phyloP scores from a whole-genome alignment of 345 rosid genomes.

The Gossypium raimondii region DNA sequence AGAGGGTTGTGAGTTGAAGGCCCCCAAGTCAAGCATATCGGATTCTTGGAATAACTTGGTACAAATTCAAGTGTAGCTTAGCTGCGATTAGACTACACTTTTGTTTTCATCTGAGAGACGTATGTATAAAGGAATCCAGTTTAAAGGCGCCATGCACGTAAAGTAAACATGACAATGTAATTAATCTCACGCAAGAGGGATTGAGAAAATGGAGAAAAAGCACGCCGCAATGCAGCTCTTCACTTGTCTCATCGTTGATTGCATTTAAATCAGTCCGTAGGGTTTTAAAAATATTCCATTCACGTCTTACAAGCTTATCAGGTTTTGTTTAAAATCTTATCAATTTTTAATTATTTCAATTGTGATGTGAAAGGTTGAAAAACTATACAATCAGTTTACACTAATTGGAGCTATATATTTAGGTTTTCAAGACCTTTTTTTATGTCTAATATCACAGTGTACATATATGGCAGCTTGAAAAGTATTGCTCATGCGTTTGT shows the following conservation, averaged over 20 bases:
- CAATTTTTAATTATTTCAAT: too few species aligned
- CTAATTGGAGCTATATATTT: too few species aligned
- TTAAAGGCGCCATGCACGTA: not conserved
- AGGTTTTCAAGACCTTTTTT: too few species aligned
- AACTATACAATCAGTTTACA: too few species aligned
- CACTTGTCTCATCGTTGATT: too few species aligned
- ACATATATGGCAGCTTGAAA: not conserved
- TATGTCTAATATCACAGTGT: too few species aligned
- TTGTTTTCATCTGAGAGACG: not conserved
- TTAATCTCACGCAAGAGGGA: not conserved
- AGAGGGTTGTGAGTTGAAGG: not conserved
- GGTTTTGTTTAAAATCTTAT: too few species aligned
- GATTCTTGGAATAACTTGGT: not conserved
- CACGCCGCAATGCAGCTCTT: constrained; percentile 11
- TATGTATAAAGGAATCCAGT: not conserved
- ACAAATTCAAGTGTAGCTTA: not conserved
- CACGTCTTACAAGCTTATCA: not conserved
- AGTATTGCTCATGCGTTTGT: not conserved
- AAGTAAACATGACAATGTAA: not conserved
- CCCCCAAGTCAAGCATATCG: not conserved
- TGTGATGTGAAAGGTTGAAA: too few species aligned
- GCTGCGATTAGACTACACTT: not conserved
- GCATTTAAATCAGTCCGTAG: too few species aligned
- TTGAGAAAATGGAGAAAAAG: too few species aligned
- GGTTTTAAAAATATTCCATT: not conserved